A percentile compares a stretch with the other conserved stretches of the same genome.
Evolutionary conservation across 2,329 filamentous ascomycete genomes (phyloP).

Genomic region (Knoxdaviesia proteae): DNA sequence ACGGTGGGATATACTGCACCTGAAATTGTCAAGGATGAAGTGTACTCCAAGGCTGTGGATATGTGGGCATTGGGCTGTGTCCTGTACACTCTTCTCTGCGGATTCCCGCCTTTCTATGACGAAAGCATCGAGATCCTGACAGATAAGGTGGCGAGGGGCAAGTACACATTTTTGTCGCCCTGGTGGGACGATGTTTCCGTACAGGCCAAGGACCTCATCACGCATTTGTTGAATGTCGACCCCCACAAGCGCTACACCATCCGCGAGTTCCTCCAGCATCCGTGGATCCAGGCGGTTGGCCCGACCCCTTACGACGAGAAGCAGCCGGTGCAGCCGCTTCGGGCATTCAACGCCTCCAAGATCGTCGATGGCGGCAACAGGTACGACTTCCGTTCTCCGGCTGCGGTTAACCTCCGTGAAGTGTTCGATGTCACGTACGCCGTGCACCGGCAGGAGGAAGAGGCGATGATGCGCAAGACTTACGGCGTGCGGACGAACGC

Average conservation of each 20-base stretch:
- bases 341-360: slow-evolving; percentile 35
- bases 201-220: slow-evolving; percentile 81
- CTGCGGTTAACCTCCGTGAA: slow-evolving; percentile 84
- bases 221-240: slow-evolving; percentile 81
- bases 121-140: slow-evolving; percentile 94
- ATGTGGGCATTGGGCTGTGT: slow-evolving; percentile 99
- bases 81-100: slow-evolving; percentile 86
- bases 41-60: slow-evolving; percentile 95
- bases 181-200: slow-evolving; percentile 99
- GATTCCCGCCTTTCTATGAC: slow-evolving; percentile 96
- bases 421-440: slow-evolving; percentile 98
- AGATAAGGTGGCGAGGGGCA: slow-evolving; percentile 88
- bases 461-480: slow-evolving; percentile 77
- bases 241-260: slow-evolving; percentile 92
- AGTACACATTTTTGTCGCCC: slow-evolving; percentile 92
- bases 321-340: slow-evolving; percentile 17
- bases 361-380: slow-evolving; percentile 41
- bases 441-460: slow-evolving; percentile 90
- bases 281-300: slow-evolving; percentile 61
- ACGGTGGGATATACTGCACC: slow-evolving; percentile 96
- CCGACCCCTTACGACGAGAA: slow-evolving; percentile 38
- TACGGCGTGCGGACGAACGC: slow-evolving; percentile 49
- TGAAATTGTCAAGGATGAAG: slow-evolving; percentile 96
- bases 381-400: slow-evolving; percentile 86
- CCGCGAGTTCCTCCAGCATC: slow-evolving; percentile 77